Evolutionary conservation across 257 asterid species (phyloP), one percentile per base, ranked within the genome.

Genomic region (Capsicum rhomboideum): DNA sequence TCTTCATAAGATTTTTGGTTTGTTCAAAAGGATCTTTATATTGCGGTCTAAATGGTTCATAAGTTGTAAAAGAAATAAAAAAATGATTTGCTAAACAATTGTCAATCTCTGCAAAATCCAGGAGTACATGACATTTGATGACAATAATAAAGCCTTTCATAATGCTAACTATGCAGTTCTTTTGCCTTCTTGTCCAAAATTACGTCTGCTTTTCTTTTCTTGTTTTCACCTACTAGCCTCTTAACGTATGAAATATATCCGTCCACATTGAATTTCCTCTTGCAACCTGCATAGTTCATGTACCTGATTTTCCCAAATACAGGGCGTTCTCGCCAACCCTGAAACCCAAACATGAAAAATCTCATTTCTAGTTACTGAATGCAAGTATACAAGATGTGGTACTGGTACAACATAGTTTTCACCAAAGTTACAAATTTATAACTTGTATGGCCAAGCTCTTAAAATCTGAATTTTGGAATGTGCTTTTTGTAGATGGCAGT

Each of bases 281-380:
- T 95, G 96, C 99, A 97, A 1, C 99, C 98, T 4, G 95, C 96
- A 16, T 92, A 91, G 84, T 97, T 97, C 99, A 97, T 97, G 85
- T 97, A 97, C 68, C 99, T 89, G 83, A 97, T 93, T 85, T 97
- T 97, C 44, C 99, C 98, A 49, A 97, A 97, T 13, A 95, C 88
- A 0, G 95, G 90, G 28, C 99, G 91, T 85, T 97, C 98, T 85
- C 85, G 71, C 99, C 99, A 95, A 8, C 99, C 98, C 98, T 92
- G 55, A 12, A 84, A 20, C 23, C 56, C 17, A 85, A 46, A 29
- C 80, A 84, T 82, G 53, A 63, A 20, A 29, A 50, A 0, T 18
- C 6, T 69, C 75, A 42, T 42, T 58, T 50, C 6, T 40, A 31
- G 23, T 21, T 31, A 12, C 16, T 58, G 31, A 21, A 59, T 59